These are phyloP conservation scores for Zychaea mexicana DNA, from an alignment of 371 early-diverging fungal genomes.

Conservation along the genomic window DNA sequence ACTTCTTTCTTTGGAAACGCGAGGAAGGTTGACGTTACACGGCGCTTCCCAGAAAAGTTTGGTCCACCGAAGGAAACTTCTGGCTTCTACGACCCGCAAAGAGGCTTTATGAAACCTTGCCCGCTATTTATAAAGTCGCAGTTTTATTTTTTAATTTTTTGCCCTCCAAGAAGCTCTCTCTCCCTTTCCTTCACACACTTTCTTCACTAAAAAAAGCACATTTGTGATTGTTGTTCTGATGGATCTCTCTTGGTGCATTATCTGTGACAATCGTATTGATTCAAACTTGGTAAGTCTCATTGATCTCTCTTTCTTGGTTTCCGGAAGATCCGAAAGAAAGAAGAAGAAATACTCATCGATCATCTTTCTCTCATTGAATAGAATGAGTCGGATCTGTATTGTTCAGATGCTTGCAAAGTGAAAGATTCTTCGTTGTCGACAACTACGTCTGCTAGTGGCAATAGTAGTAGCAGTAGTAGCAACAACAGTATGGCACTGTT, in stretches of 20 bases:
- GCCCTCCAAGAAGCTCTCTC: neutral
- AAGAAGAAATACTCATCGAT: neutral
- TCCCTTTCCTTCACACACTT: slow-evolving; percentile 3
- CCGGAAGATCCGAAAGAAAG: neutral
- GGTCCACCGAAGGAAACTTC: too few relatives aligned
- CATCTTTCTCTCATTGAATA: neutral
- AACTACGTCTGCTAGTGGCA: neutral
- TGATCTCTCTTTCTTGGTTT: neutral
- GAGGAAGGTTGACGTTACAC: too few relatives aligned
- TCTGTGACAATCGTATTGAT: slow-evolving; percentile 33
- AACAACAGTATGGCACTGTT: too few relatives aligned
- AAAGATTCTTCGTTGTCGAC: slow-evolving; percentile 15
- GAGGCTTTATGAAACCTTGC: too few relatives aligned
- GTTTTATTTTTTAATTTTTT: too few relatives aligned
- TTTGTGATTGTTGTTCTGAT: too few relatives aligned
- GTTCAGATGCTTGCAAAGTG: slow-evolving; percentile 22
- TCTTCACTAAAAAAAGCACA: neutral
- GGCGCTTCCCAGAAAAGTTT: too few relatives aligned
- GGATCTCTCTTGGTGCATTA: slow-evolving; percentile 35
- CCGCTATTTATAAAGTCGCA: too few relatives aligned
- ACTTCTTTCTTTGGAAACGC: too few relatives aligned
- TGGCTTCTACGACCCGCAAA: too few relatives aligned
- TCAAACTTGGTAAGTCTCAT: slow-evolving; percentile 17
- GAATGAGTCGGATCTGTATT: slow-evolving; percentile 27
- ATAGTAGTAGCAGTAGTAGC: slow-evolving; percentile 1